These are phyloP conservation scores for Microdochium nivale DNA, from an alignment of 2,329 filamentous ascomycete species.

Conservation along the genomic window DNA sequence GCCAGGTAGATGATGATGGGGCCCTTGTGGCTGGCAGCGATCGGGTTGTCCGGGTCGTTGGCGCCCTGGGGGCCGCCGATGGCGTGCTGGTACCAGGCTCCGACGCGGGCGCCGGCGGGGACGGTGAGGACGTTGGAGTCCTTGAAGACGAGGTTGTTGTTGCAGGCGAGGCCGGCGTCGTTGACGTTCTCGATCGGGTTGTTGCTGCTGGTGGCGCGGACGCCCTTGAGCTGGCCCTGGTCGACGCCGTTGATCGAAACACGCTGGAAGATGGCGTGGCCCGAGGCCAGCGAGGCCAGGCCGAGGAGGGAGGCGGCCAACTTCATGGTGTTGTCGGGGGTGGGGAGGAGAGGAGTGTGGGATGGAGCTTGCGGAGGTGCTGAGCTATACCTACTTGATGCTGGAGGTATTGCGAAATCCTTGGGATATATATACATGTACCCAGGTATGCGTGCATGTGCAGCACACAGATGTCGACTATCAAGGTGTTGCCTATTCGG, in stretches of 20 bases:
- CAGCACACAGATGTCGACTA: too few species aligned
- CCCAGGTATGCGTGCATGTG: too few species aligned
- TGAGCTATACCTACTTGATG: too few species aligned
- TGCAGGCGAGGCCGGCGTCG: constrained; percentile 36
- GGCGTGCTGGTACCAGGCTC: constrained; percentile 40
- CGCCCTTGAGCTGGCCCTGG: constrained; percentile 38
- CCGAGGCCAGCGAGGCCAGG: constrained; percentile 27
- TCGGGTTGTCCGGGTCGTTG: constrained; percentile 37
- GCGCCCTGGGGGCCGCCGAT: constrained; percentile 35
- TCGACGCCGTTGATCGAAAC: constrained; percentile 39
- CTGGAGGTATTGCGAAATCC: not conserved
- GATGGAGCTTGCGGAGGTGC: too few species aligned
- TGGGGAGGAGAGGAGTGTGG: too few species aligned
- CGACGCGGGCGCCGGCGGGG: constrained; percentile 37
- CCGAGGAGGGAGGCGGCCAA: constrained; percentile 17
- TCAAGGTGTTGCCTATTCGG: too few species aligned
- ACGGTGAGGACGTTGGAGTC: constrained; percentile 32
- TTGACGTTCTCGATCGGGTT: constrained; percentile 40
- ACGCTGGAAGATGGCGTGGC: constrained; percentile 22
- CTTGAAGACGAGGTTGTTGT: constrained; percentile 26
- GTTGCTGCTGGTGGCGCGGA: constrained; percentile 39
- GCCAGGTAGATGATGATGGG: constrained; percentile 39
- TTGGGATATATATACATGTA: not conserved
- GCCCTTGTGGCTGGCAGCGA: constrained; percentile 36
- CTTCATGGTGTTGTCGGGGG: constrained; percentile 6